Evolutionary conservation across 305 asterid genomes (phyloP).

Genomic region (Ajuga reptans): DNA sequence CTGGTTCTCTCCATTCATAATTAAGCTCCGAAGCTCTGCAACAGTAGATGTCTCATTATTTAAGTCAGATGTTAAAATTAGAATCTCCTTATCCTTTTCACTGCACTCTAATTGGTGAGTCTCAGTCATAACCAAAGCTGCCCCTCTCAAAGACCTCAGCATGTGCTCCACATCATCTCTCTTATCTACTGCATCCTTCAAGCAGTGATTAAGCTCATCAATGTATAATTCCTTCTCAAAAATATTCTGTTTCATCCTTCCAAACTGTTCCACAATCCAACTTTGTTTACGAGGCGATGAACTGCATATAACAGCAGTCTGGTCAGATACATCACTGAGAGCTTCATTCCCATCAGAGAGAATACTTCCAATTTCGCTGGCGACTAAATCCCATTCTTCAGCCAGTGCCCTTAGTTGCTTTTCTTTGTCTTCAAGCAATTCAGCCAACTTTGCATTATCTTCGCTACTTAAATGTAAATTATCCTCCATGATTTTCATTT

Average conservation of each 20-base stretch:
- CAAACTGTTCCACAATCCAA: conserved; percentile 61
- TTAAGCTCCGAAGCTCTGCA: conserved; percentile 45
- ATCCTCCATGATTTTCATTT: conserved; percentile 47
- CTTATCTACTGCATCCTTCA: conserved; percentile 61
- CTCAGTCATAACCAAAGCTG: conserved; percentile 74
- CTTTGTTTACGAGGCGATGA: conserved; percentile 41
- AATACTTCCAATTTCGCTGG: conserved; percentile 57
- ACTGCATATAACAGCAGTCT: conserved; percentile 47
- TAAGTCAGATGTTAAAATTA: conserved; percentile 43
- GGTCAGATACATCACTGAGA: conserved; percentile 55
- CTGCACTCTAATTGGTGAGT: conserved; percentile 74
- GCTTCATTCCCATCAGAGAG: conserved; percentile 66
- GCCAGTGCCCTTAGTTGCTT: conserved; percentile 33
- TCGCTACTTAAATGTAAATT: conserved; percentile 31
- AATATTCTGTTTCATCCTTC: conserved; percentile 47
- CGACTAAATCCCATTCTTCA: conserved; percentile 52
- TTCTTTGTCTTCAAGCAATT: conserved; percentile 51
- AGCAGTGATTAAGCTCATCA: conserved; percentile 62
- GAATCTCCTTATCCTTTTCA: conserved; percentile 59
- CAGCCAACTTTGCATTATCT: conserved; percentile 48
- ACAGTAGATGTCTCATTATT: conserved; percentile 34
- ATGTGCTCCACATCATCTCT: conserved; percentile 71
- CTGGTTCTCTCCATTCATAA: conserved; percentile 45
- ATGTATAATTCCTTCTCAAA: conserved; percentile 57
- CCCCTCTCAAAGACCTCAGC: conserved; percentile 96